Base-by-base conservation (phyloP, 345 rosid genomes). In the Lenwebbia sp. region DNA sequence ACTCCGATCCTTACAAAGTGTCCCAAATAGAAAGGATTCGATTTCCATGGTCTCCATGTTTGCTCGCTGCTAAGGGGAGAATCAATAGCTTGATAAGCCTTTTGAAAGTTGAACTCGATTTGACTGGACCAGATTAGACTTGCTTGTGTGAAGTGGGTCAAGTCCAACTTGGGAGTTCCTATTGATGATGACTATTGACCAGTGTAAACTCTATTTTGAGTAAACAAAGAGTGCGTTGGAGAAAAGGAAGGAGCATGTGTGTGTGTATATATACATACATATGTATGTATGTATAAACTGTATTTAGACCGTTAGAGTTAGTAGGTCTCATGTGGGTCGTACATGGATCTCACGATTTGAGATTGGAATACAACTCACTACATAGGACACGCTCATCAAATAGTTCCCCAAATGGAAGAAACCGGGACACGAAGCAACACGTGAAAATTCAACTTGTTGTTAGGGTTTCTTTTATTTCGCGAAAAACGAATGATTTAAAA, bases 221-320 rank as follows among this genome's bases (percentile, higher is more conserved):
- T 19, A 70, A 23, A 33, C 78, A 70, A 70, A 2, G 47, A 70
- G 47, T 19, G 19, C 7, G 78, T 21, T 70, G 9, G 47, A 70
- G 47, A 37, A 70, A 37, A 70, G 7, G 47, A 41, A 33, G 2
- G 22, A 70, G 78, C 47, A 5, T 9, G 47, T 19, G 9, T 19
- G 7, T 33, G 8, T 7, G 23, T 33, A 19, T 10, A 5, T 8
- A 30, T 30, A 4, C 30, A 15, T 7, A 30, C 23, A 7, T 33
- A 33, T 17, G 44, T 17, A 33, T 17, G 13, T 37, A 9, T 19
- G 12, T 56, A 56, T 10, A 19, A 10, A 37, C 4, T 37, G 6
- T 65, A 70, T 37, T 19, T 70, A 1, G 7, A 70, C 14, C 3
- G 0, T 19, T 33, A 19, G 41, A 8, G 1, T 19, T 0, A 2